Evolutionary conservation across 225 moss, liverwort and hornwort species (phyloP).

Genomic region (Sphagnum tenellum): DNA sequence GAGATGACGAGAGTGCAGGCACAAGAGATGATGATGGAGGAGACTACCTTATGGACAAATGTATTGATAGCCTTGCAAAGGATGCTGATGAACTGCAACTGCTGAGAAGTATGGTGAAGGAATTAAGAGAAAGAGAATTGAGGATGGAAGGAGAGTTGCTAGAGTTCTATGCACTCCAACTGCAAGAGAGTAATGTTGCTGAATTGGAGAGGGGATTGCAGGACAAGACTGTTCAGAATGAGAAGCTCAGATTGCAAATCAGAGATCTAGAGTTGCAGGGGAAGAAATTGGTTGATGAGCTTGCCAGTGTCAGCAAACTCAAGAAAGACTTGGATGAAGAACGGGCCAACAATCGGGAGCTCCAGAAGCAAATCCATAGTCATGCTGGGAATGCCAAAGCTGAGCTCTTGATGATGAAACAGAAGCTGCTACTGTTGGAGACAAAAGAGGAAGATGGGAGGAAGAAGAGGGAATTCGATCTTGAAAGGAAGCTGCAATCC

Average conservation of each 20-base stretch:
- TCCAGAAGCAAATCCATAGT: slow-evolving; percentile 61
- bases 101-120: slow-evolving; percentile 54
- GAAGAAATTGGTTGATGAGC: slow-evolving; percentile 27
- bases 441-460: slow-evolving; percentile 37
- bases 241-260: slow-evolving; percentile 35
- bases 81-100: slow-evolving; percentile 72
- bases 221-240: slow-evolving; percentile 21
- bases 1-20: too few relatives aligned
- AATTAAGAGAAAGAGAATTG: slow-evolving; percentile 61
- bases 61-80: slow-evolving; percentile 63
- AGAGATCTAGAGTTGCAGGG: slow-evolving; percentile 33
- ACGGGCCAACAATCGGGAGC: slow-evolving; percentile 49
- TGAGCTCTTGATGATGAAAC: slow-evolving; percentile 68
- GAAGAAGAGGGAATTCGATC: slow-evolving; percentile 55
- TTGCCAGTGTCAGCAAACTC: slow-evolving; percentile 22
- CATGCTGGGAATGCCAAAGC: slow-evolving; percentile 60
- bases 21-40: too few relatives aligned
- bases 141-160: slow-evolving; percentile 56
- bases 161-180: slow-evolving; percentile 54
- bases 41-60: slow-evolving; percentile 65
- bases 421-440: slow-evolving; percentile 51
- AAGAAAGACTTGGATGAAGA: slow-evolving; percentile 69
- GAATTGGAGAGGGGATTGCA: slow-evolving; percentile 55
- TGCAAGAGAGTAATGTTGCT: slow-evolving; percentile 43
- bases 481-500: slow-evolving; percentile 63